Conservation (phyloP, 345 rosid genomes). For the Populus deltoides region DNA sequence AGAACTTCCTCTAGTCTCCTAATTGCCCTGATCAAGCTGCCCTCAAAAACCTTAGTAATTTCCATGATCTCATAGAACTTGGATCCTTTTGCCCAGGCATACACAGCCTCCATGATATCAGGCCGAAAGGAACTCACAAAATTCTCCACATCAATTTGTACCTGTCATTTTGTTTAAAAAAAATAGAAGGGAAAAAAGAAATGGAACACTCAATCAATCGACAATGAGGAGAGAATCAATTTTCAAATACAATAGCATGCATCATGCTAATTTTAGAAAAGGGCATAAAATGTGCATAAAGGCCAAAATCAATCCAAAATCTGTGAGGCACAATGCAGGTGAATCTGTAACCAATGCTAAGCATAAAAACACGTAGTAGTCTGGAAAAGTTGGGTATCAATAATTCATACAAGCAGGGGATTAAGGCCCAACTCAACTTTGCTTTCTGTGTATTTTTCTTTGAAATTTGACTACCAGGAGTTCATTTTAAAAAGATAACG, state of each 20-base stretch:
- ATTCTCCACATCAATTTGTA: constrained; percentile 76
- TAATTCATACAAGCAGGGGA: neutral
- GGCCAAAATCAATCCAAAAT: neutral
- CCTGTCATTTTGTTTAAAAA: constrained; percentile 37
- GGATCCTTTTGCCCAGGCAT: constrained; percentile 98
- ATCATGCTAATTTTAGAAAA: neutral
- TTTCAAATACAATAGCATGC: neutral
- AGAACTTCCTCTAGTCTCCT: constrained; percentile 96
- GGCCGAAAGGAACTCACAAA: constrained; percentile 84
- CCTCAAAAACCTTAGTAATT: constrained; percentile 89
- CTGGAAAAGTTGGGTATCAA: neutral
- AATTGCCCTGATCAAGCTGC: constrained; percentile 95
- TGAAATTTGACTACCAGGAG: neutral
- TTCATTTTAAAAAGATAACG: neutral
- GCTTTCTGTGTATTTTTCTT: neutral
- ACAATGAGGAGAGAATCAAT: neutral
- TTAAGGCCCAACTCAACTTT: neutral
- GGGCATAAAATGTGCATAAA: neutral
- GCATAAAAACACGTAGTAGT: neutral
- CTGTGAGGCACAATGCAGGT: neutral
- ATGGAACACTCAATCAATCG: neutral
- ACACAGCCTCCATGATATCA: constrained; percentile 94
- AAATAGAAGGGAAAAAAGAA: neutral
- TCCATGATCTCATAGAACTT: constrained; percentile 95
- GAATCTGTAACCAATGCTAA: neutral